Base-by-base conservation (phyloP, 148 eudicot genomes). In the Persicaria tinctoria region DNA sequence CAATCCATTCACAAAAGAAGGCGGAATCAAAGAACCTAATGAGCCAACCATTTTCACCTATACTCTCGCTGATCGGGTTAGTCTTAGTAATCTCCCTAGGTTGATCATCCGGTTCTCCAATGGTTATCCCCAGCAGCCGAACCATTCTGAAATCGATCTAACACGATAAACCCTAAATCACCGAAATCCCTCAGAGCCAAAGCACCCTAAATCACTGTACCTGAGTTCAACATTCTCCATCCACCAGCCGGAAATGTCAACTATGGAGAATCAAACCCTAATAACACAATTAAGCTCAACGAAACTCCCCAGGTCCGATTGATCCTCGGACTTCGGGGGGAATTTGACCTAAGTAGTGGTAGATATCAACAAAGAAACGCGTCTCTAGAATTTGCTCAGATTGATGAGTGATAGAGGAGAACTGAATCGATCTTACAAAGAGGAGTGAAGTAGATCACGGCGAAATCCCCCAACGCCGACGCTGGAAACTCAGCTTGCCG, bases 1-100 rank as follows among this genome's bases (percentile, higher is more conserved):
- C 98, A 84, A 94, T 94, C 98, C 98, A 94, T 85, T 94, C 98
- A 81, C 98, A 94, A 75, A 94, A 94, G 76, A 94, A 94, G 1
- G 98, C 89, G 0, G 98, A 94, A 73, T 94, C 98, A n/a, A 94
- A 94, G 77, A 94, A 94, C 70, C 98, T 84, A 64, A 94, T 94
- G 47, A 94, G 87, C 98, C 98, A 94, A 4, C 98, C 98, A 78
- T 86, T 91, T 66, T 91, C 97, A 5, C 97, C 92, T 20, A 86
- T 78, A 62, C 81, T 86, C 70, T 88, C 98, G 71, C 89, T 86
- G 27, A 88, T 87, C 11, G 87, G 87, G 70, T 85, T 91, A 78
- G 87, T 89, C 76, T 91, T 84, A 27, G 87, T 89, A 46, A 93
- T 85, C 90, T 93, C 98, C 83, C 98, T 85, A 60, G 98, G 98